Base-by-base conservation (phyloP, 2,329 filamentous ascomycete species). In the Macrophomina pseudophaseolina region DNA sequence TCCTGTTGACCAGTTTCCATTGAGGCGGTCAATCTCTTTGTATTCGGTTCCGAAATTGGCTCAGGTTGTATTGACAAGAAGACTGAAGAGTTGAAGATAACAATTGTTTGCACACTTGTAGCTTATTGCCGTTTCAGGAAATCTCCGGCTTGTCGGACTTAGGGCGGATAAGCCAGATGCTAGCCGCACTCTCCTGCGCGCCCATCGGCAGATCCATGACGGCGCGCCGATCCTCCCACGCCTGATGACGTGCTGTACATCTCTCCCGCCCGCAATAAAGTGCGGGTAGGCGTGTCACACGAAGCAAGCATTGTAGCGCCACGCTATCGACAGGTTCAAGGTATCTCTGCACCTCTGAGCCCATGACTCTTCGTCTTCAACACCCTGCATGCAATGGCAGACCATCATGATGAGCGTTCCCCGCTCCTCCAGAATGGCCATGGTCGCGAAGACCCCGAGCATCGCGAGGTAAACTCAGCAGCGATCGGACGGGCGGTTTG, bases 371-470 rank as follows among this genome's bases (percentile, higher is more conserved):
- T 9, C n/a, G 9, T 18, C 44, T 7, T 16, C 58, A 38, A 35
- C 44, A 35, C 16, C 14, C 32, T 28, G 32, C 4, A 30, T 40
- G 9, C 46, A n/a, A 68, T 68, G 67, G 32, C 64, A 14, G 48
- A 30, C 33, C 44, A 23, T 14, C 28, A 70, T 40, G 71, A 76
- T 66, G 80, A 83, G 70, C 76, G 75, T 62, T 73, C 78, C 56
- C 80, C 80, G 28, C 70, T 83, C 48, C 72, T 83, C 23, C 74
- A 74, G 30, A 72, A 77, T 60, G 69, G 72, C 66, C 72, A 71
- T 32, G 71, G 23, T 23, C 23, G 73, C 59, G 79, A 79, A 65
- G 74, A 75, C 12, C 70, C 72, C 28, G 75, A 78, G 70, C 76
- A 72, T 67, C 72, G 70, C 70, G 79, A 73, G 40, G 69, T 68